Percentiles rank a stretch among this genome's conserved stretches.
These are phyloP conservation scores for Lonicera japonica DNA, from an alignment of 129 eudicot genomes.

Conservation along the genomic window DNA sequence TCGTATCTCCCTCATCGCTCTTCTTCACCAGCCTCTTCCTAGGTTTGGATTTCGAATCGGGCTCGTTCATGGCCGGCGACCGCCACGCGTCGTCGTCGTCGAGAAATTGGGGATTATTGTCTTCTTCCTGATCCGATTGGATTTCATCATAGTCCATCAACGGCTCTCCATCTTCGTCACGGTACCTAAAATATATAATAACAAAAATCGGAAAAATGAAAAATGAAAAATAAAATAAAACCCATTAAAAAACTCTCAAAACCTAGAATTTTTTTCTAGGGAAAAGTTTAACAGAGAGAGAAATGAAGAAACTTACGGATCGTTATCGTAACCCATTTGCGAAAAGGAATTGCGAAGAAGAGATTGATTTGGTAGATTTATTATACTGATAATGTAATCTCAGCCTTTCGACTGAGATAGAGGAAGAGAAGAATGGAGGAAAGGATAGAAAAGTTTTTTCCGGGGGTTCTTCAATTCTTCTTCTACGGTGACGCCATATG, in stretches of 20 bases:
- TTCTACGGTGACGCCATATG: too few species aligned
- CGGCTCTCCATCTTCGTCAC: constrained; percentile 83
- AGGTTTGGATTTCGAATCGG: constrained; percentile 47
- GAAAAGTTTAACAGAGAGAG: too few species aligned
- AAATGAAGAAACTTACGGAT: constrained; percentile 45
- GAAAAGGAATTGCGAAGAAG: too few species aligned
- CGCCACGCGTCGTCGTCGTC: constrained; percentile 55
- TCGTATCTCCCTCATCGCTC: constrained; percentile 42
- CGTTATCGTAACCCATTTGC: constrained; percentile 57
- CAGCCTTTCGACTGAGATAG: too few species aligned
- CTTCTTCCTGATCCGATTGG: constrained; percentile 43
- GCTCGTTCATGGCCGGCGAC: constrained; percentile 44
- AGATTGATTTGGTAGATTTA: too few species aligned
- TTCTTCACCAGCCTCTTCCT: constrained; percentile 74
- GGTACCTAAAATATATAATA: constrained; percentile 25
- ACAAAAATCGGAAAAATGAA: not conserved
- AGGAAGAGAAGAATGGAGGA: too few species aligned
- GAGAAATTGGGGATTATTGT: not conserved
- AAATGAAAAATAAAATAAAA: too few species aligned
- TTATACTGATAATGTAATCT: too few species aligned
- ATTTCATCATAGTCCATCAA: constrained; percentile 46
- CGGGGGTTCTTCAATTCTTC: too few species aligned
- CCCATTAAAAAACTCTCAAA: too few species aligned
- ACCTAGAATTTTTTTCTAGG: too few species aligned
- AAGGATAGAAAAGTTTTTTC: too few species aligned